A percentile compares a stretch with the other conserved stretches of the same genome.
phyloP scores from a whole-genome alignment of 352 stramenopile species.

The Globisporangium alternatum region DNA sequence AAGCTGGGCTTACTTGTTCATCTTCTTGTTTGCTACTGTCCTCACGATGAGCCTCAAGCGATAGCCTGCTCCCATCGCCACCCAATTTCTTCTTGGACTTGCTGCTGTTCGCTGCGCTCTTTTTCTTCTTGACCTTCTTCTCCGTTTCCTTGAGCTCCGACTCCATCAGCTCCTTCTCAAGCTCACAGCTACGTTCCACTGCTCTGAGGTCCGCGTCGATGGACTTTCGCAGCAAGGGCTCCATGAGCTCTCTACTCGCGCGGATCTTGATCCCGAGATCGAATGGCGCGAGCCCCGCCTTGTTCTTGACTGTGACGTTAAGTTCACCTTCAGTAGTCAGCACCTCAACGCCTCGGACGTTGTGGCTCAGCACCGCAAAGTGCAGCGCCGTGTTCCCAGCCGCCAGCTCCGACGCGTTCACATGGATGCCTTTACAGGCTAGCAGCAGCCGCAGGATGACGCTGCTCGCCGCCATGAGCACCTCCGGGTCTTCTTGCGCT shows the following conservation, averaged over 20 bases:
- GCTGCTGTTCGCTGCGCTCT: slow-evolving; percentile 22
- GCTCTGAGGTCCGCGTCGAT: slow-evolving; percentile 13
- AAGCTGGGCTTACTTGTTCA: background rate
- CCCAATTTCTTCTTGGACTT: slow-evolving; percentile 29
- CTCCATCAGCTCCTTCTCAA: slow-evolving; percentile 11
- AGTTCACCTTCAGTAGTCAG: slow-evolving; percentile 19
- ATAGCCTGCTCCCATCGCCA: background rate
- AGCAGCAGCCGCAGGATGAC: slow-evolving; percentile 55
- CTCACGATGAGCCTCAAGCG: background rate
- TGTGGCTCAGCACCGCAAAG: slow-evolving; percentile 69
- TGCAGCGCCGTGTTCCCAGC: slow-evolving; percentile 69
- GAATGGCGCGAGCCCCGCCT: slow-evolving; percentile 17
- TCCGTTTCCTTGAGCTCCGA: background rate
- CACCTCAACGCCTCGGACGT: slow-evolving; percentile 35
- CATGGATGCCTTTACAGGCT: slow-evolving; percentile 23
- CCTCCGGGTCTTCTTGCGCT: slow-evolving; percentile 21
- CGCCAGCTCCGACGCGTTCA: slow-evolving; percentile 42
- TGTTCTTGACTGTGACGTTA: slow-evolving; percentile 18
- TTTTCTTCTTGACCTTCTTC: slow-evolving; percentile 28
- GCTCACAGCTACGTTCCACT: slow-evolving; percentile 2
- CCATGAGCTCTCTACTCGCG: slow-evolving; percentile 16
- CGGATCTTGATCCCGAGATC: slow-evolving; percentile 6
- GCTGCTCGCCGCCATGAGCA: slow-evolving; percentile 43
- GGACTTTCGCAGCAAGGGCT: slow-evolving; percentile 24
- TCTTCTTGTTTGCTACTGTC: background rate